These are phyloP conservation scores for Elaeis guineensis DNA, from an alignment of 176 grass and related monocot genomes.

Conservation along the genomic window DNA sequence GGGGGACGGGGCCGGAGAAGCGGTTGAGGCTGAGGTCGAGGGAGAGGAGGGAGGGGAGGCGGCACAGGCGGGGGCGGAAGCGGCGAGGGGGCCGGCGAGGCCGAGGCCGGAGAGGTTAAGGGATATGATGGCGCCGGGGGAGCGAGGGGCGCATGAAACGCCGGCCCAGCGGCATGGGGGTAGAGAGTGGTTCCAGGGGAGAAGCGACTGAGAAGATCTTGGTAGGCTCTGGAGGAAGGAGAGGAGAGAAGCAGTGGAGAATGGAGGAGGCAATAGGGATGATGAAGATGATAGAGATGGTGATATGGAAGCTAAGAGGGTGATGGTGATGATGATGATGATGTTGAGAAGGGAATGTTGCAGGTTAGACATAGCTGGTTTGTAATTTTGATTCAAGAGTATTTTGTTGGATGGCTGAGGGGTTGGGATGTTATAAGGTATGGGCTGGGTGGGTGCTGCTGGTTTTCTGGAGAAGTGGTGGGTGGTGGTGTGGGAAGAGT, in stretches of 20 bases:
- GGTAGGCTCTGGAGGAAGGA: constrained; percentile 40
- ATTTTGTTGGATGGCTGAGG: no score
- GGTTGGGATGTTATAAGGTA: no score
- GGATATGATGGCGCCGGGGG: constrained; percentile 12
- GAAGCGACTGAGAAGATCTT: constrained; percentile 17
- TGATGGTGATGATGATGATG: no score
- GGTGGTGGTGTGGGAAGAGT: no score
- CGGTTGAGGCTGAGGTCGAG: constrained; percentile 47
- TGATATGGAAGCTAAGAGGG: no score
- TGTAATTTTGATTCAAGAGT: no score
- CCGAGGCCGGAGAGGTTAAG: constrained; percentile 42
- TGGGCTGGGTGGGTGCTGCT: no score
- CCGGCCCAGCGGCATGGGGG: constrained; percentile 35
- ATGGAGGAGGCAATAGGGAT: not conserved
- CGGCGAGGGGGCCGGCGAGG: constrained; percentile 20
- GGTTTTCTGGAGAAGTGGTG: no score
- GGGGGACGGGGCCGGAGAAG: constrained; percentile 40
- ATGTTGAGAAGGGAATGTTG: no score
- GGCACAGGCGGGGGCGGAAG: constrained; percentile 29
- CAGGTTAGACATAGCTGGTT: no score
- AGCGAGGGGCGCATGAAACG: constrained; percentile 32
- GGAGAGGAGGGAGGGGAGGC: constrained; percentile 23
- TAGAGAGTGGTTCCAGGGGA: constrained; percentile 23
- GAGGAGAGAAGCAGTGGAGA: constrained; percentile 10
- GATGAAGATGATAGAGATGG: no score